Evolutionary conservation across 192 early-diverging fungal species (phyloP).

Genomic region (Lobosporangium transversale): DNA sequence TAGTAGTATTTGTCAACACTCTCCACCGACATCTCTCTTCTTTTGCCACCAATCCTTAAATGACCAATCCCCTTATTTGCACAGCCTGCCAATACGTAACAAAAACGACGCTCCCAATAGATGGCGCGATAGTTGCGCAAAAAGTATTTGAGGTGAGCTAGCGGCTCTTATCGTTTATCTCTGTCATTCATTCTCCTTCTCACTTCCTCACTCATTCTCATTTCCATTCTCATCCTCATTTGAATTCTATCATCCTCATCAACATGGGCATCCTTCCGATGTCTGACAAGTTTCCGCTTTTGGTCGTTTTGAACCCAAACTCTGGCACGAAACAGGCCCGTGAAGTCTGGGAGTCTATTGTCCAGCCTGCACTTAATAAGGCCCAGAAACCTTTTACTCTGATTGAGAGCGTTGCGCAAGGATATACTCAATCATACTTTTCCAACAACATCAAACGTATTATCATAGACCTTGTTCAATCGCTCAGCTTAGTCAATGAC

Average conservation of each 20-base stretch:
- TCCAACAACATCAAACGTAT: conserved; percentile 38
- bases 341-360: conserved; percentile 33
- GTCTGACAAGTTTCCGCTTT: conserved; percentile 27
- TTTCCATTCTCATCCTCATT: neutral
- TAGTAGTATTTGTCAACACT: too few species aligned
- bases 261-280: conserved; percentile 40
- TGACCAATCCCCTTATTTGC: too few species aligned
- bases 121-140: too few species aligned
- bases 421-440: conserved; percentile 35
- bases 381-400: conserved; percentile 29
- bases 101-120: too few species aligned
- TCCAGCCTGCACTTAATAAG: conserved; percentile 51
- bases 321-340: conserved; percentile 43
- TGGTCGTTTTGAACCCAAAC: conserved; percentile 53
- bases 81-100: too few species aligned
- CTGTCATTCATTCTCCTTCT: neutral
- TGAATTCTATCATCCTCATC: neutral
- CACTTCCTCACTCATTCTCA: neutral
- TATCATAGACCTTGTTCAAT: conserved; percentile 44
- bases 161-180: neutral
- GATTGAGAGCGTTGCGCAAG: conserved; percentile 24
- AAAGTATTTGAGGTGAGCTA: too few species aligned
- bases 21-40: too few species aligned
- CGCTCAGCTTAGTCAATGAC: conserved; percentile 17
- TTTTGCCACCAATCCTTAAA: too few species aligned